Conservation (phyloP, 129 eudicot species). For the Flaveria brownii region DNA sequence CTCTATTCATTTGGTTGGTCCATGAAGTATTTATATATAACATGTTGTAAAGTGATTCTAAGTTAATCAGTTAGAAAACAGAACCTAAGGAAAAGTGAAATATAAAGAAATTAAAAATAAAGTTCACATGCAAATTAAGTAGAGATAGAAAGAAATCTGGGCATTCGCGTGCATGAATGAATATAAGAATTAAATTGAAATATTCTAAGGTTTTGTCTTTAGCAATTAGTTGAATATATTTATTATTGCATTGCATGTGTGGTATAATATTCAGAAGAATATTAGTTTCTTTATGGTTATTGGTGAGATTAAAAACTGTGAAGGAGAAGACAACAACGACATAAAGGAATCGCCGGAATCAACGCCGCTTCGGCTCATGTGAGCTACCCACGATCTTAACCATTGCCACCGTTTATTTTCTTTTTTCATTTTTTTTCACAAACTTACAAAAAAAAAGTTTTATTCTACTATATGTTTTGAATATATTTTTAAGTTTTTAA, state of each 20-base stretch:
- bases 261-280: slow-evolving; percentile 47
- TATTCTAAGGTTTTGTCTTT: slow-evolving; percentile 41
- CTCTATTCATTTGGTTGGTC: not conserved
- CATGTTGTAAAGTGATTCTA: not conserved
- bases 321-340: slow-evolving; percentile 54
- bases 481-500: not conserved
- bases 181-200: slow-evolving; percentile 17
- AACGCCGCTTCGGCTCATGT: slow-evolving; percentile 73
- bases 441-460: not conserved
- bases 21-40: too few species aligned
- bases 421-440: not conserved
- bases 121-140: slow-evolving; percentile 26
- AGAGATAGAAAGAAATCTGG: slow-evolving; percentile 19
- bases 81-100: not conserved
- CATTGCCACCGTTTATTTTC: not conserved
- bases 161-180: slow-evolving; percentile 31
- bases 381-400: slow-evolving; percentile 38
- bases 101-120: not conserved
- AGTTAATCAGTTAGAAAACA: not conserved
- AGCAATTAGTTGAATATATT: slow-evolving; percentile 25
- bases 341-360: slow-evolving; percentile 76
- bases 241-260: slow-evolving; percentile 15
- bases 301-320: slow-evolving; percentile 34
- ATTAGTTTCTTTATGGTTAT: slow-evolving; percentile 45
- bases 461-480: not conserved